Conservation (phyloP, 108 stramenopile species). For the Pseudonitzschia pungens region DNA sequence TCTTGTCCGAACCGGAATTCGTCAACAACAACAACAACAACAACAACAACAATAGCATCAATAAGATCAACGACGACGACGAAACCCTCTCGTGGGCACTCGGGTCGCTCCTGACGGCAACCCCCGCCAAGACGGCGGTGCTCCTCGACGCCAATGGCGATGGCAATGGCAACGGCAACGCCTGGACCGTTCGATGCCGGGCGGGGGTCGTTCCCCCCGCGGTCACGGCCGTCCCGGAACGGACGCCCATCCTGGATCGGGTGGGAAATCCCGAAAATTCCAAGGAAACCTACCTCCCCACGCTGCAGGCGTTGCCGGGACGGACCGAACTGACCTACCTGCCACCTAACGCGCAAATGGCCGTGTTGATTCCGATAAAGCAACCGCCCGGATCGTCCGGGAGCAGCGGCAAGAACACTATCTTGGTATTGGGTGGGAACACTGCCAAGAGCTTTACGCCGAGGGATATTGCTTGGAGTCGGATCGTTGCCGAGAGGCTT, state of each 20-base stretch:
- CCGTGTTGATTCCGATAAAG: constrained; percentile 52
- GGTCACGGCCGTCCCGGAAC: constrained; percentile 18
- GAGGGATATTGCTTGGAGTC: constrained; percentile 80
- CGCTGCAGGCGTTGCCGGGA: constrained; percentile 80
- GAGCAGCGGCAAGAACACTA: background rate
- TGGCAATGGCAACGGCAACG: background rate
- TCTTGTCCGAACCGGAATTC: constrained; percentile 26
- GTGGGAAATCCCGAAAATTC: constrained; percentile 41
- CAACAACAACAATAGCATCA: too few species aligned
- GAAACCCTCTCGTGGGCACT: constrained; percentile 53
- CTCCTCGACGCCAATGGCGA: constrained; percentile 44
- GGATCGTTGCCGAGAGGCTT: constrained; percentile 65
- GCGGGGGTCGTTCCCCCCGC: constrained; percentile 56
- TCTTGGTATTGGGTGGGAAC: constrained; percentile 75
- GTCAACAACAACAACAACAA: constrained; percentile 8
- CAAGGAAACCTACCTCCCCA: constrained; percentile 82
- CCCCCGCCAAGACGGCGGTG: constrained; percentile 69
- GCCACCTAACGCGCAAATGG: constrained; percentile 76
- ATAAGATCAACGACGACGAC: constrained; percentile 11
- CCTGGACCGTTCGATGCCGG: constrained; percentile 54
- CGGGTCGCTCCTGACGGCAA: constrained; percentile 55
- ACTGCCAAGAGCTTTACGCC: constrained; percentile 80
- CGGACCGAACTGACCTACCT: constrained; percentile 77
- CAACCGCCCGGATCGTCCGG: background rate
- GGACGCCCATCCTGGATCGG: constrained; percentile 74